Evolutionary conservation across 2,329 filamentous ascomycete genomes (phyloP).

Genomic region (Bipolaris bicolor): DNA sequence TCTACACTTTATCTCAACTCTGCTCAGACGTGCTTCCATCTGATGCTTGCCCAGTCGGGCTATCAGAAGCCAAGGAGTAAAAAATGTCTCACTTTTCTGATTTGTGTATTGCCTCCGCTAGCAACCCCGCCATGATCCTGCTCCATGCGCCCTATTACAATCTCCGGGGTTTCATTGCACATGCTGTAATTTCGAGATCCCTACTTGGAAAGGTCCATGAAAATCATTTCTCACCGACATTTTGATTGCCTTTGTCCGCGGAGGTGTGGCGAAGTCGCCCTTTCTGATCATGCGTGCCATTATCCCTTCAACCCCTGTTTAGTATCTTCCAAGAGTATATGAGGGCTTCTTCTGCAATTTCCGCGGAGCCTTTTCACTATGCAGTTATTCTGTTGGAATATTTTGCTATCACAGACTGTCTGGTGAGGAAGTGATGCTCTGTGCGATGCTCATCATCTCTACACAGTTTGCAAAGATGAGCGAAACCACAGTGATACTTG

Average conservation of each 20-base stretch:
- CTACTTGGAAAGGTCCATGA: not conserved
- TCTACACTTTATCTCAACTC: conserved; percentile 16
- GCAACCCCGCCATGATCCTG: not conserved
- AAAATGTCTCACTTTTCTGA: conserved; percentile 2
- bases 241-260: not conserved
- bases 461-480: too few relatives aligned
- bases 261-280: not conserved
- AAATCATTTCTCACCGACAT: not conserved
- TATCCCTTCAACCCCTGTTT: not conserved
- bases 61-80: not conserved
- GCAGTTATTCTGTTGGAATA: not conserved
- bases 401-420: not conserved
- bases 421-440: not conserved
- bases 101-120: not conserved
- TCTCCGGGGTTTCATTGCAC: not conserved
- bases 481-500: too few relatives aligned
- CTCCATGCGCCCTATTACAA: not conserved
- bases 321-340: not conserved
- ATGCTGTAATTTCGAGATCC: not conserved
- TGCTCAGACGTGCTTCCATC: not conserved
- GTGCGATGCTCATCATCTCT: not conserved
- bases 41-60: not conserved
- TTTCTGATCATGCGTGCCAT: not conserved
- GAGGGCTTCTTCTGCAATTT: not conserved
- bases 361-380: not conserved